Conservation (phyloP, 257 asterid species). For the Solanum habrochaites region DNA sequence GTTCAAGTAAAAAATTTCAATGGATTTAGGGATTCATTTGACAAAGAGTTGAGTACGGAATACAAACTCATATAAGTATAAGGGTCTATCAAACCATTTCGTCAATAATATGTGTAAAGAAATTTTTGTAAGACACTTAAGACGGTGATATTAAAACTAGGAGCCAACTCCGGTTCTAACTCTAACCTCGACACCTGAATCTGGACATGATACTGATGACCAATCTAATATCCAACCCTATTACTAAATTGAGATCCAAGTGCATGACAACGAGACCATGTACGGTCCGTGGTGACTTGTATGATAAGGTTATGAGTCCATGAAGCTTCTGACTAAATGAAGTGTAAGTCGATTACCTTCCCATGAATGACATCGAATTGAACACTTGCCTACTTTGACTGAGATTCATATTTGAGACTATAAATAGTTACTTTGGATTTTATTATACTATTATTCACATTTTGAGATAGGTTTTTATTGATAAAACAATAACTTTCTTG, state of each 20-base stretch:
- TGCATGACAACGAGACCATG: background rate
- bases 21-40: too few relatives aligned
- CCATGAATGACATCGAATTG: fast-evolving
- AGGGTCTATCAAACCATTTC: too few relatives aligned
- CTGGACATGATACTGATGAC: background rate
- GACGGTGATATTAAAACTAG: background rate
- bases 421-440: background rate
- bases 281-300: background rate
- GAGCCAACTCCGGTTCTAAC: too few relatives aligned
- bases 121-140: too few relatives aligned
- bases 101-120: background rate
- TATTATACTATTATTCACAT: too few relatives aligned
- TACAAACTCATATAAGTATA: too few relatives aligned
- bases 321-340: background rate
- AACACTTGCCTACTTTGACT: background rate
- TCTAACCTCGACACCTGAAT: background rate
- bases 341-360: background rate
- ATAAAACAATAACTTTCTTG: background rate
- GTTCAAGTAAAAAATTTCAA: too few relatives aligned
- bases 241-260: background rate
- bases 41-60: too few relatives aligned
- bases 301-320: background rate
- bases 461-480: too few relatives aligned
- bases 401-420: background rate
- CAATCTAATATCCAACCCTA: background rate